These are phyloP conservation scores for Thinopyrum obtusiflorum DNA, from an alignment of 202 grass and related monocot species.

Conservation along the genomic window DNA sequence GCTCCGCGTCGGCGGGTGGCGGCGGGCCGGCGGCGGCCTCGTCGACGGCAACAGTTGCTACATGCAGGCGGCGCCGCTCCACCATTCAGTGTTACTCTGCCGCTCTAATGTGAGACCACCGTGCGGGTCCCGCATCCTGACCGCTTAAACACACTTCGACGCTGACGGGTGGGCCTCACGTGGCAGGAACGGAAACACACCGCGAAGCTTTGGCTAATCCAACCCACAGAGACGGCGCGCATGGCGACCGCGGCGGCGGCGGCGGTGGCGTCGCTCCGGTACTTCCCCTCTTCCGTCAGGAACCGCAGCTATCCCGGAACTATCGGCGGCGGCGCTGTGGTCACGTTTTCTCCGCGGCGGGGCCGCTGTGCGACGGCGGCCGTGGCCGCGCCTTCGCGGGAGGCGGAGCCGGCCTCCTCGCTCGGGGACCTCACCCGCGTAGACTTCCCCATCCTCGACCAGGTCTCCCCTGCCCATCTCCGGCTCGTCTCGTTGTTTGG, in stretches of 20 bases:
- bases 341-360: conserved; percentile 9
- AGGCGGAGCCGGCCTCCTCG: conserved; percentile 40
- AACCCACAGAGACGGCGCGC: conserved; percentile 24
- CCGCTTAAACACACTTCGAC: neutral
- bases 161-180: conserved; percentile 8
- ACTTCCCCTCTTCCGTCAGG: conserved; percentile 1
- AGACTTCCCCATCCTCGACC: conserved; percentile 79
- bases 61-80: neutral
- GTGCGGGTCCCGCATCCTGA: neutral
- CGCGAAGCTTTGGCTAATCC: conserved; percentile 12
- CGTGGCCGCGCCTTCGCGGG: conserved; percentile 32
- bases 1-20: neutral
- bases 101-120: neutral
- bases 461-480: conserved; percentile 25
- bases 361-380: conserved; percentile 2
- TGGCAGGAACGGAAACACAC: neutral
- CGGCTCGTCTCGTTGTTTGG: neutral
- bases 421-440: conserved; percentile 58
- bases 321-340: neutral
- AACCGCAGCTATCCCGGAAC: neutral
- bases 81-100: neutral
- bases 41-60: neutral
- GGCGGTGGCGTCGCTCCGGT: conserved; percentile 20
- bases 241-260: conserved; percentile 33
- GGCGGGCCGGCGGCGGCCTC: neutral